Conservation (phyloP, 768 basidiomycete genomes). For the Austroboletus festivus region DNA sequence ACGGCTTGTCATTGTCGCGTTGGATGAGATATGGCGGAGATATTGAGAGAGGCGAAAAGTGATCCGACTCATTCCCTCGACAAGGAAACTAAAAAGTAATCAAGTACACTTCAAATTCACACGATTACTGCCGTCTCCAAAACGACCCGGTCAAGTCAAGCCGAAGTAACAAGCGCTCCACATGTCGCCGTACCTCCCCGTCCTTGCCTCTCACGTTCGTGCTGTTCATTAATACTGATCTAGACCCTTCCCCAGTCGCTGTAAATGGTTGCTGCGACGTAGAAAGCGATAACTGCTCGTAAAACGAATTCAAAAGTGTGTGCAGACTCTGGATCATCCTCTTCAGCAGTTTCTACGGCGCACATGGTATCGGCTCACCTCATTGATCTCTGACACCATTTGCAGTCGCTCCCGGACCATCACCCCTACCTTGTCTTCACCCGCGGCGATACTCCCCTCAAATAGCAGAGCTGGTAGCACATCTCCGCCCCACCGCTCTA, state of each 20-base stretch:
- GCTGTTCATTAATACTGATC: slow-evolving; percentile 59
- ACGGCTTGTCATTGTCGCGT: slow-evolving; percentile 42
- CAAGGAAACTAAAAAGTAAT: no score
- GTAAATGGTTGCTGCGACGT: slow-evolving; percentile 73
- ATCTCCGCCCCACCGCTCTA: slow-evolving; percentile 92
- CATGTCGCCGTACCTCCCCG: slow-evolving; percentile 70
- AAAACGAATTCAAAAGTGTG: slow-evolving; percentile 67
- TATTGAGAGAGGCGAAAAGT: slow-evolving; percentile 58
- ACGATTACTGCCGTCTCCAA: neutral
- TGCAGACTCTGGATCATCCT: slow-evolving; percentile 56
- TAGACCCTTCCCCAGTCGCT: slow-evolving; percentile 63
- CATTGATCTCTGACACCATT: slow-evolving; percentile 72
- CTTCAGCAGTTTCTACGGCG: neutral
- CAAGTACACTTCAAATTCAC: slow-evolving; percentile 5
- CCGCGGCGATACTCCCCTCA: slow-evolving; percentile 66
- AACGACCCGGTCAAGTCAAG: slow-evolving; percentile 70
- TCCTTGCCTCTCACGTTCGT: slow-evolving; percentile 51
- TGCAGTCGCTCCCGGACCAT: slow-evolving; percentile 69
- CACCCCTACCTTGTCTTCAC: slow-evolving; percentile 58
- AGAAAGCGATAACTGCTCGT: slow-evolving; percentile 72
- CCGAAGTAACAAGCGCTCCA: slow-evolving; percentile 77
- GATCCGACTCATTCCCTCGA: no score
- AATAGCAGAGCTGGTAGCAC: slow-evolving; percentile 79
- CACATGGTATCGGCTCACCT: slow-evolving; percentile 41
- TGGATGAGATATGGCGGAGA: slow-evolving; percentile 52